These are phyloP conservation scores for Closterium sp. DNA, from an alignment of 139 green algal species.

Conservation along the genomic window DNA sequence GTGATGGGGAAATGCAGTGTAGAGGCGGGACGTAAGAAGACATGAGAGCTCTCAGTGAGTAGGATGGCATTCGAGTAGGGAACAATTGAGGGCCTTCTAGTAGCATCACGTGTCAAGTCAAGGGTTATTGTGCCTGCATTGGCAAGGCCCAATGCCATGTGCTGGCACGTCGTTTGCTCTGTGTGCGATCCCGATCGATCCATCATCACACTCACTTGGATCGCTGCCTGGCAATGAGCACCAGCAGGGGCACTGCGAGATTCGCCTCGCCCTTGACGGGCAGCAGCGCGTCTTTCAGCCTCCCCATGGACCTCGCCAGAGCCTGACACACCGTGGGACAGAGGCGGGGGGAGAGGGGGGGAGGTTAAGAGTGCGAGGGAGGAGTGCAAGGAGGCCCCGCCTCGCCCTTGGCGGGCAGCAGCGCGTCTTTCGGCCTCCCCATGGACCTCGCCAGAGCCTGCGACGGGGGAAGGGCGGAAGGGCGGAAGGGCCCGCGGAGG, in stretches of 20 bases:
- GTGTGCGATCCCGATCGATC: too few relatives aligned
- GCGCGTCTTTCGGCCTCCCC: neutral
- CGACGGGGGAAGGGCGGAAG: neutral
- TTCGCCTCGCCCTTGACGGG: conserved; percentile 41
- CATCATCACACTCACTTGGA: conserved; percentile 32
- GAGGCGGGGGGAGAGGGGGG: neutral
- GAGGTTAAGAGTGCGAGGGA: neutral
- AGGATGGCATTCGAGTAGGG: conserved; percentile 70
- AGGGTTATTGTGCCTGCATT: too few relatives aligned
- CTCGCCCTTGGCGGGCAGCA: neutral
- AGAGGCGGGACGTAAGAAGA: too few relatives aligned
- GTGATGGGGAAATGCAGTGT: too few relatives aligned
- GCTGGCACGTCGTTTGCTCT: too few relatives aligned
- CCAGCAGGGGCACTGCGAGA: conserved; percentile 72
- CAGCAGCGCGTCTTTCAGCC: conserved; percentile 9
- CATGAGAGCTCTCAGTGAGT: conserved; percentile 1
- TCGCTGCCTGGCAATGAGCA: conserved; percentile 76
- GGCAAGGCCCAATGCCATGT: too few relatives aligned
- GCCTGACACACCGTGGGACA: neutral
- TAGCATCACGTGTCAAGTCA: too few relatives aligned
- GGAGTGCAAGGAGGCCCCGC: conserved; percentile 65
- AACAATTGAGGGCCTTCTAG: too few relatives aligned
- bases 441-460: conserved; percentile 11
- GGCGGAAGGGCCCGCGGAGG: neutral
- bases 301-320: conserved; percentile 6